These are phyloP conservation scores for Tuber indicum DNA, from an alignment of 495 filamentous ascomycete genomes.

Conservation along the genomic window DNA sequence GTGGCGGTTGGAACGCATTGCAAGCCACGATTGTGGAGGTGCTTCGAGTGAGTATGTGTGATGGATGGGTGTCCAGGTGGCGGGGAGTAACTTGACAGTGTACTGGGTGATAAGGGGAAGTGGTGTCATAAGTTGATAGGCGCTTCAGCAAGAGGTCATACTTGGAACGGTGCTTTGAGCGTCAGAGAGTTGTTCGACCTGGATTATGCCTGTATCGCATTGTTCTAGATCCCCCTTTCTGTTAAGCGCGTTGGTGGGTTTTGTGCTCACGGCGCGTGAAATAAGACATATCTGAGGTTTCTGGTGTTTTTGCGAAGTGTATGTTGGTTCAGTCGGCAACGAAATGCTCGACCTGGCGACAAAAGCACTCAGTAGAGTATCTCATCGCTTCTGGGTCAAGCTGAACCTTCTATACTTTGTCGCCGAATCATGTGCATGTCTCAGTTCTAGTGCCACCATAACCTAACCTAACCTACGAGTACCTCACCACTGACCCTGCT, in stretches of 20 bases:
- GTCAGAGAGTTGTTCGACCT: neutral
- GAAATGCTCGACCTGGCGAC: neutral
- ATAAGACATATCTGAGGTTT: neutral
- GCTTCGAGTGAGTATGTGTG: neutral
- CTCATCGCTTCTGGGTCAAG: neutral
- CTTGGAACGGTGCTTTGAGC: neutral
- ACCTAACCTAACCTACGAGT: neutral
- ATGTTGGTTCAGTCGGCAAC: neutral
- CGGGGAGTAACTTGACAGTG: neutral
- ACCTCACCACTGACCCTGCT: neutral
- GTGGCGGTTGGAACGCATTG: neutral
- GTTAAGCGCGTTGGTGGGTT: neutral
- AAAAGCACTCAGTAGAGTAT: neutral
- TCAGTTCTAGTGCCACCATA: slow-evolving; percentile 3
- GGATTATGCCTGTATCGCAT: neutral
- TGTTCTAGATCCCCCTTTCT: neutral
- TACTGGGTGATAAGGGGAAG: neutral
- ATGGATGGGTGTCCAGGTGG: neutral
- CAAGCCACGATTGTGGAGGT: neutral
- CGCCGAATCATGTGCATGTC: neutral
- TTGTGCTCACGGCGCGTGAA: neutral
- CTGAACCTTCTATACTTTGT: neutral
- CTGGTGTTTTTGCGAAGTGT: neutral
- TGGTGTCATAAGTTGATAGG: neutral
- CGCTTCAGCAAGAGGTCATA: neutral